phyloP scores from a whole-genome alignment of 148 eudicot genomes.

The Drosera capensis region DNA sequence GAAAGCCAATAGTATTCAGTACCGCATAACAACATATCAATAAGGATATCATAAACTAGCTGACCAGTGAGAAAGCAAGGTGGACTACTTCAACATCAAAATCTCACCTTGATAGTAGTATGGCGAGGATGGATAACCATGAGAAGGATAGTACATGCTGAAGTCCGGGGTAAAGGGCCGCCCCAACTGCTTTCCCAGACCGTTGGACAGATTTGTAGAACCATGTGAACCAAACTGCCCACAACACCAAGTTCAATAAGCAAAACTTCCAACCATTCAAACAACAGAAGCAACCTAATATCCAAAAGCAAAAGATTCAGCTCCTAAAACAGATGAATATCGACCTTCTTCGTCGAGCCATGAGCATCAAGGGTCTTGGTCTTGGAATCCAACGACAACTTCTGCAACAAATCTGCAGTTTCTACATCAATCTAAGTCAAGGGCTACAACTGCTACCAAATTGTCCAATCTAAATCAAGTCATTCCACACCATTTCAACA shows the following conservation, averaged over 20 bases:
- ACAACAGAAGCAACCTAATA: conserved; percentile 4
- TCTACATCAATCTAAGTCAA: conserved; percentile 11
- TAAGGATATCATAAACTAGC: background rate
- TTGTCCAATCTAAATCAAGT: no score
- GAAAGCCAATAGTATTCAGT: no score
- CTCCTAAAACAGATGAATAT: no score
- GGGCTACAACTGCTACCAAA: background rate
- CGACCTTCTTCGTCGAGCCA: conserved; percentile 29
- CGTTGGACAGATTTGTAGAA: conserved; percentile 17
- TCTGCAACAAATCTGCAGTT: conserved; percentile 28
- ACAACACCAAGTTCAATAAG: background rate
- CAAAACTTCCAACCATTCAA: background rate
- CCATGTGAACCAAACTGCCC: conserved; percentile 31
- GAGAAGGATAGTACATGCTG: conserved; percentile 22
- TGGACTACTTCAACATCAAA: background rate
- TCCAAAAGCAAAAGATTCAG: no score
- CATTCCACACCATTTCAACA: no score
- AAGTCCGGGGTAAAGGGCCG: conserved; percentile 20
- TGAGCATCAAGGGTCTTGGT: conserved; percentile 25
- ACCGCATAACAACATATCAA: background rate
- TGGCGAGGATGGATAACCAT: conserved; percentile 18
- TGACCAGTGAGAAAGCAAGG: background rate
- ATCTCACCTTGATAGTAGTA: conserved; percentile 22
- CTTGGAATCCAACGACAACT: conserved; percentile 25
- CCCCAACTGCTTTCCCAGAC: conserved; percentile 36